Evolutionary conservation across 257 asterid species (phyloP), one percentile per base, ranked within the genome.

Genomic region (Solanum gracilifrons): DNA sequence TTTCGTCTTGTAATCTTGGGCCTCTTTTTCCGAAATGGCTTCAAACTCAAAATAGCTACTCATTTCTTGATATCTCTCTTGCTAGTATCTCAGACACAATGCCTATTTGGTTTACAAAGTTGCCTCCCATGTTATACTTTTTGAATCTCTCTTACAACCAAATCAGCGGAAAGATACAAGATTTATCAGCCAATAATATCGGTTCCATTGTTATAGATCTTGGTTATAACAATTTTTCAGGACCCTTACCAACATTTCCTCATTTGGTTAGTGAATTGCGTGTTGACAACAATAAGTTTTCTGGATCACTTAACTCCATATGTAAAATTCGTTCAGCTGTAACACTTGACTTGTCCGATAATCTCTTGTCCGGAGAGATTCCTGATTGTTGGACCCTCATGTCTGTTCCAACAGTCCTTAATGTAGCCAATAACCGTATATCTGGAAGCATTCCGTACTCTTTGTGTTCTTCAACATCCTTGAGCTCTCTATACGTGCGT

Each of bases 111-210:
- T 86, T 91, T 6, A 87, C 90, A 92, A 84, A 87, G 85, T 88
- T 89, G 35, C 90, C 91, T 51, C 88, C 87, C 12, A 55, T 10
- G 21, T 4, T 88, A 74, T 3, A 27, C 1, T 27, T 18, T 13
- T 35, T 92, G 37, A 91, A 92, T 84, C 85, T 90, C 86, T 92
- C 95, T 32, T 80, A 48, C 27, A 92, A 92, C 87, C 86, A 87
- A 2, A 66, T 91, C 21, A 84, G 72, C 20, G 93, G 95, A 32
- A 77, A 66, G 18, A 18, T 92, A 71, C 90, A 83, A 13, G 87
- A 88, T 58, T 84, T 90, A 9, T 80, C 90, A 18, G 9, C 86
- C 11, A 33, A 12, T 55, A 41, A 29, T 31, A 46, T 20, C 21
- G 84, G 20, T 37, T 9, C 13, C 5, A 9, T 27, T 5, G 3